Base-by-base conservation (phyloP, 352 stramenopile genomes). In the Pythium volutum region DNA sequence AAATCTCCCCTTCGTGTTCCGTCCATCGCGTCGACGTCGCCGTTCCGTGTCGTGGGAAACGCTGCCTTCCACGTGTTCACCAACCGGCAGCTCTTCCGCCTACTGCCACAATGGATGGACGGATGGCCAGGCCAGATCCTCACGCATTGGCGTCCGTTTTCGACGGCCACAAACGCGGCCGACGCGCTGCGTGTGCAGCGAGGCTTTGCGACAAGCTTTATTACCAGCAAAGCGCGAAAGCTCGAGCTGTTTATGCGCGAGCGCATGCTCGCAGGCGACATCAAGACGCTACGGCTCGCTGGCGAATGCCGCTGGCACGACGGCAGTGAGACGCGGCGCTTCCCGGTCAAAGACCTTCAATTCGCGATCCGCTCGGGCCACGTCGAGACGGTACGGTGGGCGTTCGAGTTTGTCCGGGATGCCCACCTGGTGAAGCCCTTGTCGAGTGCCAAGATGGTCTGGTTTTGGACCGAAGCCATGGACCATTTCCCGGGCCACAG, bases 211-310 rank as follows among this genome's bases (percentile, higher is more conserved):
- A 20, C 46, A 14, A 3, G 49, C 31, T 46, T 46, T 27, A 16
- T 33, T 9, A 20, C 46, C 18, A 3, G 27, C 33, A 46, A 46
- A 22, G 33, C 29, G 10, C 49, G 49, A n/a, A 23, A 45, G 22
- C 10, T 45, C 27, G 49, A 56, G n/a, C 49, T 56, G 7, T 56
- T 56, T 22, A 45, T 56, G 49, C 49, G 49, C 49, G 49, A 56
- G 33, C 49, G 45, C 33, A 56, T 56, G 49, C 49, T 45, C 18
- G n/a, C 16, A n/a, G 31, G 49, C n/a, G 49, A 56, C 22, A 33
- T 31, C 10, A 29, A n/a, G 33, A 56, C 49, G 20, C 49, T 56
- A 20, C 31, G 49, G n/a, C 49, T 56, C 49, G 20, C 31, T 5
- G 20, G 5, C 31, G 15, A 23, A 33, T 56, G 27, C 0, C 12